Conservation (phyloP, 2,329 filamentous ascomycete species). For the Alternaria triticina region DNA sequence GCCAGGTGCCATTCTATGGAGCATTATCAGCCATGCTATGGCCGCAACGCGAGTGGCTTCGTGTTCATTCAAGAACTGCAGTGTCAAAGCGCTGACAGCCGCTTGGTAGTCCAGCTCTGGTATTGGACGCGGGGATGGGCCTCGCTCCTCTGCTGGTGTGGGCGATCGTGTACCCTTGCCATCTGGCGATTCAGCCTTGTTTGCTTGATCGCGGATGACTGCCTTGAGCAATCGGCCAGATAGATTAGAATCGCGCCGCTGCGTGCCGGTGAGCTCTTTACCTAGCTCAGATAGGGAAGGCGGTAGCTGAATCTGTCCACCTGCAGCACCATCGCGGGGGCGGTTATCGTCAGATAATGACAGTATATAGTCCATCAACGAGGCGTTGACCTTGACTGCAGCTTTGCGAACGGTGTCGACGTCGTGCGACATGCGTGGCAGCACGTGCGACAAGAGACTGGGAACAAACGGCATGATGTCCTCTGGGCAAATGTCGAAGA, state of each 20-base stretch:
- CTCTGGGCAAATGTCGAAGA: conserved; percentile 96
- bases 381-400: conserved; percentile 86
- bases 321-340: conserved; percentile 49
- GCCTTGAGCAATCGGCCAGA: conserved; percentile 44
- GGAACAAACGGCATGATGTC: conserved; percentile 96
- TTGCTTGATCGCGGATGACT: conserved; percentile 41
- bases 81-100: conserved; percentile 88
- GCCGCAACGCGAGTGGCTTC: conserved; percentile 94
- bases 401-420: conserved; percentile 88
- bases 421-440: conserved; percentile 92
- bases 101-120: conserved; percentile 93
- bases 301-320: conserved; percentile 53
- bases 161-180: conserved; percentile 45
- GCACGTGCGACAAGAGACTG: conserved; percentile 85
- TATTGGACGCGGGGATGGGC: conserved; percentile 51
- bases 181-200: conserved; percentile 35
- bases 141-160: conserved; percentile 54
- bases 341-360: conserved; percentile 73
- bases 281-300: conserved; percentile 47
- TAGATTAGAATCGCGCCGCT: conserved; percentile 48
- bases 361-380: conserved; percentile 92
- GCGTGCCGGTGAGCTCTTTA: conserved; percentile 51
- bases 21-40: conserved; percentile 95
- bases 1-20: conserved; percentile 90
- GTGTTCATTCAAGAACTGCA: conserved; percentile 95